These are phyloP conservation scores for Naganishia randhawae DNA, from an alignment of 768 basidiomycete species.

Conservation along the genomic window DNA sequence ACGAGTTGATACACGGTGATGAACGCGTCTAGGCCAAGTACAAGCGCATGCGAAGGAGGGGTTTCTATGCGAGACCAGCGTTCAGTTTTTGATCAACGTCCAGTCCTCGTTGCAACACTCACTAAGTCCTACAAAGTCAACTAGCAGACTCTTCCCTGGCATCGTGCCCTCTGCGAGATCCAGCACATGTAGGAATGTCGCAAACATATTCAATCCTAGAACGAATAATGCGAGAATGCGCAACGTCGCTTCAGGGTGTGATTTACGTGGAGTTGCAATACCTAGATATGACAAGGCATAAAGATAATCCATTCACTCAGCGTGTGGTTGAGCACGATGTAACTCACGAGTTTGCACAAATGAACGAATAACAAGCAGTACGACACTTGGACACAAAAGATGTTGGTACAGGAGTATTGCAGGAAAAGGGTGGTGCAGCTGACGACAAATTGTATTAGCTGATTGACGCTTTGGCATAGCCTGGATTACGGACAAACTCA, in stretches of 20 bases:
- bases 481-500: background rate
- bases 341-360: conserved; percentile 22
- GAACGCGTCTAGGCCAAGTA: conserved; percentile 13
- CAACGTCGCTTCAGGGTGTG: conserved; percentile 14
- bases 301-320: background rate
- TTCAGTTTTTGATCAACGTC: background rate
- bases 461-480: background rate
- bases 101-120: background rate
- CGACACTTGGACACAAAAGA: conserved; percentile 16
- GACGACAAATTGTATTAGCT: background rate
- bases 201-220: background rate
- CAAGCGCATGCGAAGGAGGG: background rate
- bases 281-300: background rate
- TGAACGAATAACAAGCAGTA: conserved; percentile 8
- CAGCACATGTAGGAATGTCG: conserved; percentile 1
- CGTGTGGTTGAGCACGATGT: background rate
- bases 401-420: conserved; percentile 19
- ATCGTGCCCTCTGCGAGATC: conserved; percentile 16
- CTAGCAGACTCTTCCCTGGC: conserved; percentile 16
- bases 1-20: conserved; percentile 20
- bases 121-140: conserved; percentile 20
- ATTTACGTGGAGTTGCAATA: conserved; percentile 13
- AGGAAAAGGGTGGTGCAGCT: conserved; percentile 17
- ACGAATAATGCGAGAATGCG: conserved; percentile 14
- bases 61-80: background rate